phyloP scores from a whole-genome alignment of 1,284 basidiomycete species.

The Garcileccinum viscosum region DNA sequence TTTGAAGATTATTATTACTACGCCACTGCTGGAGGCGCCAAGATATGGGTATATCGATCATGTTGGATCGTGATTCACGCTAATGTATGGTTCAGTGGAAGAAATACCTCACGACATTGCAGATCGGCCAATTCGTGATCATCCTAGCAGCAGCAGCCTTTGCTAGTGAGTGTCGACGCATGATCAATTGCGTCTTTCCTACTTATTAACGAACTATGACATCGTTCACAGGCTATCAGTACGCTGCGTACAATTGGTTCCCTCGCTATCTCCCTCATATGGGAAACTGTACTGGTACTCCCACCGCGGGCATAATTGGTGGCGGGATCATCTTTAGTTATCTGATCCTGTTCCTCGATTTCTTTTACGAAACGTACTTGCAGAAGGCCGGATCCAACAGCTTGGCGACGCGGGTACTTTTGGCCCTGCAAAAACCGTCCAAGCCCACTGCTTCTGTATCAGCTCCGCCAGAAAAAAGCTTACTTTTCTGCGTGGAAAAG shows the following conservation, averaged over 20 bases:
- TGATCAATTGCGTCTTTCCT: not conserved
- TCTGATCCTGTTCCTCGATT: slow-evolving; percentile 59
- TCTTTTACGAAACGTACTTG: slow-evolving; percentile 81
- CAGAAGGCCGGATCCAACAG: slow-evolving; percentile 37
- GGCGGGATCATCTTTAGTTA: slow-evolving; percentile 21
- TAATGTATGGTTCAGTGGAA: slow-evolving; percentile 72
- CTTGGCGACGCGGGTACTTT: not conserved
- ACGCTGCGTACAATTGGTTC: slow-evolving; percentile 23
- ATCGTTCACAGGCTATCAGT: slow-evolving; percentile 16
- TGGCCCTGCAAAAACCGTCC: not conserved
- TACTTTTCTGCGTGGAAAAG: slow-evolving; percentile 22
- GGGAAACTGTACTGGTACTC: slow-evolving; percentile 22
- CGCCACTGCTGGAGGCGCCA: slow-evolving; percentile 89
- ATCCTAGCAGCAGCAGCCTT: slow-evolving; percentile 56
- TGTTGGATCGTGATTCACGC: slow-evolving; percentile 10
- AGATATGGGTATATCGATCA: slow-evolving; percentile 76
- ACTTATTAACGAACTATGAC: not conserved
- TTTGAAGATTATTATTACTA: slow-evolving; percentile 91
- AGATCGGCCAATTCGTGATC: slow-evolving; percentile 92
- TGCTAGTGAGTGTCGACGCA: slow-evolving; percentile 9
- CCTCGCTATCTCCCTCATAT: slow-evolving; percentile 18
- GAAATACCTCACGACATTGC: slow-evolving; percentile 90
- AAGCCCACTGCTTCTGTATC: slow-evolving; percentile 6
- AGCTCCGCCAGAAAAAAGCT: not conserved
- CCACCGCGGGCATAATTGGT: slow-evolving; percentile 15